These are phyloP conservation scores for Phanerodontia chrysosporium DNA, from an alignment of 768 basidiomycete genomes.

Conservation along the genomic window DNA sequence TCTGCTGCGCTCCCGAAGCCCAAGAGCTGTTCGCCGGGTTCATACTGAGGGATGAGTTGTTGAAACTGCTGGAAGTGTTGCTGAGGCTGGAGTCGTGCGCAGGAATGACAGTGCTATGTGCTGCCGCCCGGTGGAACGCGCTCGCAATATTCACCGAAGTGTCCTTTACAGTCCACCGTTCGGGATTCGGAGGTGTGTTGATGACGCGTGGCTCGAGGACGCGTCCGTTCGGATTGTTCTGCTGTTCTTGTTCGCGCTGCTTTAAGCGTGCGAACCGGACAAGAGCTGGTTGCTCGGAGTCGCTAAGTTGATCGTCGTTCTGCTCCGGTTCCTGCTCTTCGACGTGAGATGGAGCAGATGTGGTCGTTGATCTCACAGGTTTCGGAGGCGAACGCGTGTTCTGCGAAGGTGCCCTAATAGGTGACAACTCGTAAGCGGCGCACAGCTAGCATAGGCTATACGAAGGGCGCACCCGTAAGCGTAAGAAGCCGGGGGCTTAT, in stretches of 20 bases:
- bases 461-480: constrained; percentile 67
- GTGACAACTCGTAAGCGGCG: no score
- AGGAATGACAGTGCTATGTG: constrained; percentile 24
- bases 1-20: constrained; percentile 56
- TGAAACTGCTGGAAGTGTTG: constrained; percentile 7
- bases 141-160: constrained; percentile 85
- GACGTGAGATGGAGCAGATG: constrained; percentile 24
- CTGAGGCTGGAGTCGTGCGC: constrained; percentile 14
- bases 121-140: constrained; percentile 77
- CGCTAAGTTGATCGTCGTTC: constrained; percentile 35
- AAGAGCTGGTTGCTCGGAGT: constrained; percentile 43
- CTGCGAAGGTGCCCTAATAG: constrained; percentile 49
- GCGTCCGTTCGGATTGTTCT: constrained; percentile 14
- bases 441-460: no score
- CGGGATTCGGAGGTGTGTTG: constrained; percentile 49
- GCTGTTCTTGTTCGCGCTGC: constrained; percentile 32
- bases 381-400: constrained; percentile 59
- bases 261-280: constrained; percentile 45
- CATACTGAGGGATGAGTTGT: constrained; percentile 23
- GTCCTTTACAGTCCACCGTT: constrained; percentile 72
- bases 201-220: constrained; percentile 24
- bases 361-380: constrained; percentile 36
- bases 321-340: constrained; percentile 19
- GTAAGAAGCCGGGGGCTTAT: constrained; percentile 50
- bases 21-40: constrained; percentile 57